Evolutionary conservation across 1,284 basidiomycete species (phyloP).

Genomic region (Puccinia polysora): DNA sequence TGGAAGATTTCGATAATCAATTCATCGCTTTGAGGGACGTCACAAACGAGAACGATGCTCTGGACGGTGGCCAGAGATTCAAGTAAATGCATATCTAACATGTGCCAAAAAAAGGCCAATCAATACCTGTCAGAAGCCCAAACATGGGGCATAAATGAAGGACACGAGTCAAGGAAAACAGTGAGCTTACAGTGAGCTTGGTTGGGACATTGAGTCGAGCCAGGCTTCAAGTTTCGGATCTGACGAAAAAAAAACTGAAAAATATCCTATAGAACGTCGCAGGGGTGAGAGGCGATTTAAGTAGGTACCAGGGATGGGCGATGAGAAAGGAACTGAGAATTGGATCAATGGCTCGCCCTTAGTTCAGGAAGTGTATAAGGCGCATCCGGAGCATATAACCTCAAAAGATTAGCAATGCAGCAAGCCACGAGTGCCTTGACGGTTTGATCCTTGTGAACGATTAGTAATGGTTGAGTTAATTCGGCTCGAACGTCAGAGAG

Average conservation of each 20-base stretch:
- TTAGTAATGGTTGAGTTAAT: constrained; percentile 70
- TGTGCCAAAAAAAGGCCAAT: constrained; percentile 33
- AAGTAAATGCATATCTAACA: constrained; percentile 70
- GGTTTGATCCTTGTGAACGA: constrained; percentile 88
- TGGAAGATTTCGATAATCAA: constrained; percentile 78
- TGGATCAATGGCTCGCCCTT: constrained; percentile 53
- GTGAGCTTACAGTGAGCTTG: constrained; percentile 57
- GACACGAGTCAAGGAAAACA: constrained; percentile 63
- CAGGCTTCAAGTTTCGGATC: constrained; percentile 69
- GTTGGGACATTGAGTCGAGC: constrained; percentile 52
- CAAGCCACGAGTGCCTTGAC: constrained; percentile 91
- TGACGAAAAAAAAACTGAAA: constrained; percentile 91
- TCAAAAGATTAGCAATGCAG: constrained; percentile 86
- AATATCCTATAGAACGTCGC: constrained; percentile 66
- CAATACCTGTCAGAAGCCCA: too few relatives aligned
- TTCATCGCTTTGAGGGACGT: constrained; percentile 79
- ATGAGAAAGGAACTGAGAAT: neutral
- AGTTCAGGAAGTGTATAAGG: constrained; percentile 85
- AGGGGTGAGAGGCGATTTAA: constrained; percentile 53
- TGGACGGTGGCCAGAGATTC: constrained; percentile 90
- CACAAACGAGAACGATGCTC: constrained; percentile 86
- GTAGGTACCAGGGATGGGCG: neutral
- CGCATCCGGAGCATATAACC: constrained; percentile 92
- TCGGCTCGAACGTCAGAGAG: constrained; percentile 69
- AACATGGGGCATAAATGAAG: neutral